These are phyloP conservation scores for Lachancea kluyveri DNA, from an alignment of 805 yeast genomes.

Conservation along the genomic window DNA sequence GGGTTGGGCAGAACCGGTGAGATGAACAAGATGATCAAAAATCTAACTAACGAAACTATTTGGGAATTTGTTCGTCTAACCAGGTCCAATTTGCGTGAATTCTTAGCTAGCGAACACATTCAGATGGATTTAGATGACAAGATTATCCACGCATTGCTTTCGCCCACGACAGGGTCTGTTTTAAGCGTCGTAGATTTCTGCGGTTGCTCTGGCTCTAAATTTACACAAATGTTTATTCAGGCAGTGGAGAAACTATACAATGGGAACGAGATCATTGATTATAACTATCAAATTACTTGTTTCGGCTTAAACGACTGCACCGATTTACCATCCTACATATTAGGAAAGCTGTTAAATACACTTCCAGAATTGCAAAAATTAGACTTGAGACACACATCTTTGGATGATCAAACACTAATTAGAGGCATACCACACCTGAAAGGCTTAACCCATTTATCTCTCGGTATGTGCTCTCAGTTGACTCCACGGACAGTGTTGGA, in stretches of 20 bases:
- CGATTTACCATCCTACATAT: constrained; percentile 54
- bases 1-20: constrained; percentile 85
- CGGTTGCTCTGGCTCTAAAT: constrained; percentile 68
- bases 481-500: constrained; percentile 66
- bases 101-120: constrained; percentile 77
- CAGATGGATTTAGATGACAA: constrained; percentile 71
- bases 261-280: constrained; percentile 24
- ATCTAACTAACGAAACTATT: constrained; percentile 75
- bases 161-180: constrained; percentile 23
- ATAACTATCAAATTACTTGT: constrained; percentile 29
- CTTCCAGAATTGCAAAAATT: constrained; percentile 61
- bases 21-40: constrained; percentile 87
- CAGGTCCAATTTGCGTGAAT: constrained; percentile 62
- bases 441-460: constrained; percentile 65
- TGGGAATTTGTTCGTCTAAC: constrained; percentile 53
- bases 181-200: constrained; percentile 79
- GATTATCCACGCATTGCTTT: constrained; percentile 23
- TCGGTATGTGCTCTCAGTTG: constrained; percentile 58
- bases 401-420: constrained; percentile 55
- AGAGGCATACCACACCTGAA: constrained; percentile 48
- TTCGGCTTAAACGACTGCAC: constrained; percentile 88
- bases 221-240: constrained; percentile 50
- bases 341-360: constrained; percentile 38
- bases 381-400: constrained; percentile 77
- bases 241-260: constrained; percentile 25